phyloP scores from a whole-genome alignment of 306 rosid genomes.

The Inga laurina region DNA sequence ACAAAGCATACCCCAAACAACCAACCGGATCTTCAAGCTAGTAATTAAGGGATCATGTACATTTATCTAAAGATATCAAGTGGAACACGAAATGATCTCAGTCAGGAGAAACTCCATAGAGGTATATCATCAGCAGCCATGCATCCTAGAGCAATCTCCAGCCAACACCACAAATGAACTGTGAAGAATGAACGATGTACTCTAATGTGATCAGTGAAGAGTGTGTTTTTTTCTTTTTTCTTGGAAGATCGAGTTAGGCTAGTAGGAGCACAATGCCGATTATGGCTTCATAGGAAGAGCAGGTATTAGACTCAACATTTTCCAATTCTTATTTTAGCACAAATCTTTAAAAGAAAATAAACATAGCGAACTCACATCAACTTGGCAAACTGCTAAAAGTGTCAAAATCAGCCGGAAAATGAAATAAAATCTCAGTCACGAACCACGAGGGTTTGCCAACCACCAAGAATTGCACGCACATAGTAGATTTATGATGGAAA shows the following conservation, averaged over 20 bases:
- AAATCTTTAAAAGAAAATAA: not conserved
- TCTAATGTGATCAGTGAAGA: not conserved
- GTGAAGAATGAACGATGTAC: not conserved
- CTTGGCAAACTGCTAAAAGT: not conserved
- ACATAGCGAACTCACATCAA: not conserved
- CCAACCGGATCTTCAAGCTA: not conserved
- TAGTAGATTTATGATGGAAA: not conserved
- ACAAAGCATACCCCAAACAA: not conserved
- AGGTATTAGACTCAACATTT: not conserved
- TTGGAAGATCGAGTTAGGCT: not conserved
- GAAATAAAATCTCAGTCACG: not conserved
- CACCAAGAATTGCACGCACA: not conserved
- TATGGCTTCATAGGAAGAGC: not conserved
- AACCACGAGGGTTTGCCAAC: not conserved
- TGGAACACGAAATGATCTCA: not conserved
- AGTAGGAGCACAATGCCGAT: not conserved
- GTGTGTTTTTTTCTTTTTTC: not conserved
- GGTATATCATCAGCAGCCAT: not conserved
- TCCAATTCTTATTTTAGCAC: not conserved
- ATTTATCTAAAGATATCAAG: not conserved
- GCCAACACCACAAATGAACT: not conserved
- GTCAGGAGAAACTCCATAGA: not conserved
- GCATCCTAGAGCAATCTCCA: not conserved
- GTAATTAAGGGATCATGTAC: not conserved
- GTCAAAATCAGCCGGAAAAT: not conserved